These are phyloP conservation scores for Phytophthora sansomeana DNA, from an alignment of 352 stramenopile genomes.

Conservation along the genomic window DNA sequence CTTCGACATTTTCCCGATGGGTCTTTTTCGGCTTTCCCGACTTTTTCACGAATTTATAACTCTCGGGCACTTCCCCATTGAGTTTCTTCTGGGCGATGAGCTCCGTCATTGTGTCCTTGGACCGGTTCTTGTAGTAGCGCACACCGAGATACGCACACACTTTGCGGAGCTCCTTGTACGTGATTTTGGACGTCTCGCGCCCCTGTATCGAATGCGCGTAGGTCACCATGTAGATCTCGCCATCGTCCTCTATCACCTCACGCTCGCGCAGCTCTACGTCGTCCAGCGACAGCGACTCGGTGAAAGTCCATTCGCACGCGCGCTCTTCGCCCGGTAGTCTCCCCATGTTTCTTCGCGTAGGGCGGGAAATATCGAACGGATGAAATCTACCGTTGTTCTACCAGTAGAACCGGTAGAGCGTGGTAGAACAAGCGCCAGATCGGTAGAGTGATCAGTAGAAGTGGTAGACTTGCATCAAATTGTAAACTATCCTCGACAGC, in stretches of 20 bases:
- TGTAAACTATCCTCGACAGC: too few relatives aligned
- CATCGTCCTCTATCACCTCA: conserved; percentile 19
- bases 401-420: background rate
- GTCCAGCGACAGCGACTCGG: conserved; percentile 27
- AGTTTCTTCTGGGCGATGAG: conserved; percentile 37
- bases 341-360: conserved; percentile 12
- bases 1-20: too few relatives aligned
- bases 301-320: conserved; percentile 21
- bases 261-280: conserved; percentile 30
- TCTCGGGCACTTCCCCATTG: conserved; percentile 27
- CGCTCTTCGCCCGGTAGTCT: conserved; percentile 2
- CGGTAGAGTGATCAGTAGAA: too few relatives aligned
- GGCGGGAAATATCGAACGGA: background rate
- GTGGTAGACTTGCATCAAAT: too few relatives aligned
- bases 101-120: conserved; percentile 32
- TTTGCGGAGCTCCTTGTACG: conserved; percentile 24
- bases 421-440: conserved; percentile 4
- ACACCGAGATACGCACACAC: conserved; percentile 30
- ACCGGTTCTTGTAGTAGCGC: conserved; percentile 39
- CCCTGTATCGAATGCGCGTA: conserved; percentile 34
- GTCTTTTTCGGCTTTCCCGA: conserved; percentile 4
- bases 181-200: conserved; percentile 22
- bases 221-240: conserved; percentile 13
- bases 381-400: conserved; percentile 3
- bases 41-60: conserved; percentile 10